These are phyloP conservation scores for Penicillium chermesinum DNA, from an alignment of 495 filamentous ascomycete species.

Conservation along the genomic window DNA sequence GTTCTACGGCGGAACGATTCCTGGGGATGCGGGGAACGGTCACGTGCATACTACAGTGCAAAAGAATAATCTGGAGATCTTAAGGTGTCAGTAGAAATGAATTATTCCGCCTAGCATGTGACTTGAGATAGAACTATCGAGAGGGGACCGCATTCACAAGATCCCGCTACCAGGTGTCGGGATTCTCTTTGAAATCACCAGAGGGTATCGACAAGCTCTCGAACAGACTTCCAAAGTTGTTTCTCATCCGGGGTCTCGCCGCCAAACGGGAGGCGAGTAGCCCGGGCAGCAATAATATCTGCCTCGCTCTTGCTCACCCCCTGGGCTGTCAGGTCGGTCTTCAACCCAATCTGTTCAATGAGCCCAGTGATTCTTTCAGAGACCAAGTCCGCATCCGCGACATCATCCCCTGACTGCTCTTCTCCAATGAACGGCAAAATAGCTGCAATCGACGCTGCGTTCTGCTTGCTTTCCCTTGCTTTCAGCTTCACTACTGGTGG, in stretches of 20 bases:
- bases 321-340: neutral
- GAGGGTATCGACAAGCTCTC: neutral
- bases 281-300: neutral
- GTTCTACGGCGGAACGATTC: too few species aligned
- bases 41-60: too few species aligned
- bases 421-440: neutral
- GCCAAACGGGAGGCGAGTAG: neutral
- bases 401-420: neutral
- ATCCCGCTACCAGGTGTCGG: neutral
- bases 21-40: too few species aligned
- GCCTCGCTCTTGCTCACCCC: neutral
- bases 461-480: neutral
- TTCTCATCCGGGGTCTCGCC: neutral
- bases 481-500: neutral
- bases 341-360: neutral
- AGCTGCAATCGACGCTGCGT: neutral
- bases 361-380: neutral
- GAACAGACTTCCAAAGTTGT: neutral
- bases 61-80: too few species aligned
- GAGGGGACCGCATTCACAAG: neutral
- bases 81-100: neutral
- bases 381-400: neutral
- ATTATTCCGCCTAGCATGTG: too few species aligned
- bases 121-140: too few species aligned
- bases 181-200: neutral